Evolutionary conservation across 2,329 filamentous ascomycete species (phyloP).

Genomic region (Sordariomycetes sp.): DNA sequence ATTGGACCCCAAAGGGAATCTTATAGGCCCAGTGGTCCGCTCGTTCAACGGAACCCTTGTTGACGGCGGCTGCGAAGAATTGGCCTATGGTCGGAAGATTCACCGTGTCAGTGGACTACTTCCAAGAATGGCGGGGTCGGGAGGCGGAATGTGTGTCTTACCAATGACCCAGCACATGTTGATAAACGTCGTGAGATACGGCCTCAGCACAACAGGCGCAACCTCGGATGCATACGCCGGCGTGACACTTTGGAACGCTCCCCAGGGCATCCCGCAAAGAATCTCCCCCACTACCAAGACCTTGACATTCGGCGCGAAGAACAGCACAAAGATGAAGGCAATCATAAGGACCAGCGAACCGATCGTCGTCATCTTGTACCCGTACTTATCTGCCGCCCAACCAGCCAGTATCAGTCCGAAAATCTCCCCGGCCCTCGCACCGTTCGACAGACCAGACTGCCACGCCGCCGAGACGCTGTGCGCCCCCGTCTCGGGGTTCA

Average conservation of each 20-base stretch:
- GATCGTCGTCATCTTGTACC: constrained; percentile 36
- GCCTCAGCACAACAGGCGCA: constrained; percentile 30
- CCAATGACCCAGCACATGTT: constrained; percentile 42
- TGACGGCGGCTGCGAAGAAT: constrained; percentile 33
- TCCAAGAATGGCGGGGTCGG: constrained; percentile 16
- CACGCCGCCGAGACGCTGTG: constrained; percentile 38
- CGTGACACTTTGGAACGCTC: constrained; percentile 35
- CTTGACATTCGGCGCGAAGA: constrained; percentile 33
- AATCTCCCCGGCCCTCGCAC: constrained; percentile 38
- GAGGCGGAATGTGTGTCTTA: too few relatives aligned
- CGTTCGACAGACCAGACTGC: constrained; percentile 43
- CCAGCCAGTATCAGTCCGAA: constrained; percentile 41
- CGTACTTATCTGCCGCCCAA: constrained; percentile 32
- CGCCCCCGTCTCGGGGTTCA: constrained; percentile 16
- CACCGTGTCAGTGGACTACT: not conserved
- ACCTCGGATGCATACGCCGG: constrained; percentile 41
- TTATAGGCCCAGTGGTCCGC: constrained; percentile 32
- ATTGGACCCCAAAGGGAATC: constrained; percentile 37
- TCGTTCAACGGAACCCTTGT: constrained; percentile 23
- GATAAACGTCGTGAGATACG: constrained; percentile 39
- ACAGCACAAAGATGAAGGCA: constrained; percentile 36
- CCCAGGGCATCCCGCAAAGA: constrained; percentile 34
- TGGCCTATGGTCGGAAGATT: constrained; percentile 22
- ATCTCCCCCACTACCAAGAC: constrained; percentile 35
- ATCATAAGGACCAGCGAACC: constrained; percentile 29